Base-by-base conservation (phyloP, 768 basidiomycete species). In the Tricholomella constricta region DNA sequence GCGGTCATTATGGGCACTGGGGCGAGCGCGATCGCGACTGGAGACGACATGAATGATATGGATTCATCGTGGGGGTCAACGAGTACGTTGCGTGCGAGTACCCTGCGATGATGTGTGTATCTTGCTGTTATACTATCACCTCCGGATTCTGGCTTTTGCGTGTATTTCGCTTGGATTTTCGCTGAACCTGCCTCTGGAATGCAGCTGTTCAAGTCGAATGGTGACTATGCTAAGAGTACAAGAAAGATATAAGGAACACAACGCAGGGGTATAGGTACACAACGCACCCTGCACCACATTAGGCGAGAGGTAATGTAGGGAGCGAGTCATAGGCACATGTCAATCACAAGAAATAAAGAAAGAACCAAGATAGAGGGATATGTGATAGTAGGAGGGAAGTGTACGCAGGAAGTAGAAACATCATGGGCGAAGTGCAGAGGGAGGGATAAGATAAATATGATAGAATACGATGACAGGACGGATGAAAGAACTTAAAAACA, bases 1-100 rank as follows among this genome's bases (percentile, higher is more conserved):
- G 77, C 72, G 12, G 74, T 89, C 23, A 84, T 93, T 29, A 70
- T 79, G 67, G 84, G 83, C 11, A 74, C 59, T n/a, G 62, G 62
- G 36, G 46, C 64, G n/a, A 56, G 62, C 37, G 48, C 63, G n/a
- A 56, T 26, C 27, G n/a, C n/a, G n/a, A 49, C 52, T 29, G 52
- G 36, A 12, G 67, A 56, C 47, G 63, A 61, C 9, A 51, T 34
- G 37, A 41, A 27, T 32, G 31, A 59, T 52, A 69, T 64, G 1
- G 70, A 72, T 22, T 61, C 58, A 32, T 50, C 72, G n/a, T 72
- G 71, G 68, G 65, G 64, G 11, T 72, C 74, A 27, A 68, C 66
- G 23, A 70, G 62, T 55, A 72, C 68, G 1, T 48, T 78, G 8
- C 65, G 73, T 23, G 66, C 67, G 6, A 77, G 74, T 59, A 53